Evolutionary conservation across 805 yeast species (phyloP).

Genomic region (Saccharomycopsis vini): DNA sequence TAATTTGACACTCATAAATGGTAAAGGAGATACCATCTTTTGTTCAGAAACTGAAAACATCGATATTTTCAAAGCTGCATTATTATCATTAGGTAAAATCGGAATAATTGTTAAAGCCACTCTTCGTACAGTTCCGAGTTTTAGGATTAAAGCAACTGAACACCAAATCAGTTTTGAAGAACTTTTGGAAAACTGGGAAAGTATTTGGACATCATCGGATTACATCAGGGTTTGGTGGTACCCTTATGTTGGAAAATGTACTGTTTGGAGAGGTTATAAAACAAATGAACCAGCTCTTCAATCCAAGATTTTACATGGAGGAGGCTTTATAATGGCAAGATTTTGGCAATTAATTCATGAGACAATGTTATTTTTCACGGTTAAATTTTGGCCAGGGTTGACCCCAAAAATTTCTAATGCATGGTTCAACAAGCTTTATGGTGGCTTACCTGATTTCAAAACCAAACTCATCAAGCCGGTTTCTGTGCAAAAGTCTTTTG

Average conservation of each 20-base stretch:
- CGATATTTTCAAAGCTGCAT: slow-evolving; percentile 69
- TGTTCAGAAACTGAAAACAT: slow-evolving; percentile 59
- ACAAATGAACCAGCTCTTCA: slow-evolving; percentile 36
- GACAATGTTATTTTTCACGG: slow-evolving; percentile 68
- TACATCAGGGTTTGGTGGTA: slow-evolving; percentile 96
- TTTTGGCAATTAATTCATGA: slow-evolving; percentile 77
- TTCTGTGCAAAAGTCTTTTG: slow-evolving; percentile 22
- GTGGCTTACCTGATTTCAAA: slow-evolving; percentile 38
- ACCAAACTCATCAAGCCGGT: neutral
- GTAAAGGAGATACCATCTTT: slow-evolving; percentile 60
- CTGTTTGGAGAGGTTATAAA: slow-evolving; percentile 84
- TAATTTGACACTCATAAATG: slow-evolving; percentile 62
- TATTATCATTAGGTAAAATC: slow-evolving; percentile 81
- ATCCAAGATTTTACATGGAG: neutral
- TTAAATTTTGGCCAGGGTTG: slow-evolving; percentile 57
- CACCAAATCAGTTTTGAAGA: slow-evolving; percentile 74
- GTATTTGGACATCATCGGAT: slow-evolving; percentile 82
- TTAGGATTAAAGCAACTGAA: slow-evolving; percentile 70
- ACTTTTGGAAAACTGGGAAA: slow-evolving; percentile 51
- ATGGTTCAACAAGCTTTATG: slow-evolving; percentile 80
- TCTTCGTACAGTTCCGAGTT: slow-evolving; percentile 73
- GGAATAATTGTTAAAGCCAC: slow-evolving; percentile 87
- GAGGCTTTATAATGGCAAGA: too few species aligned
- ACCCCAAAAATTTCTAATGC: slow-evolving; percentile 83
- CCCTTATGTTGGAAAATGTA: slow-evolving; percentile 80